phyloP scores from a whole-genome alignment of 2,329 filamentous ascomycete species.

The Ceratocystis huliohia region DNA sequence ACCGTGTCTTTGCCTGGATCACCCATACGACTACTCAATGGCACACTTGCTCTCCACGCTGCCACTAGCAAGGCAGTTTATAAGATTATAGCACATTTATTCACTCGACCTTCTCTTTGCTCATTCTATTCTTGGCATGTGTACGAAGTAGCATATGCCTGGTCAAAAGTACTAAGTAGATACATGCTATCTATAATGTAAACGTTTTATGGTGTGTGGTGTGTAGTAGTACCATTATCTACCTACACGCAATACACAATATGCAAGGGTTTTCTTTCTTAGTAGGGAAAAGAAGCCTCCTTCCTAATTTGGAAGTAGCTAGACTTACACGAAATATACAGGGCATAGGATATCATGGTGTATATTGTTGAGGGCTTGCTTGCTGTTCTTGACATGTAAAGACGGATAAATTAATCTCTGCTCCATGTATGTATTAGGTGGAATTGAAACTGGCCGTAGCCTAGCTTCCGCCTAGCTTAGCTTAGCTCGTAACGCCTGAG shows the following conservation, averaged over 20 bases:
- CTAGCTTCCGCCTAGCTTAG: neutral
- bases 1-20: neutral
- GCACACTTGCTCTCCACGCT: neutral
- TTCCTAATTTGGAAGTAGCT: neutral
- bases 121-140: neutral
- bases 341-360: neutral
- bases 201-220: no score
- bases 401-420: no score
- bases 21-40: neutral
- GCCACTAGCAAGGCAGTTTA: no score
- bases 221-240: neutral
- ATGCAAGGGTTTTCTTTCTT: neutral
- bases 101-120: no score
- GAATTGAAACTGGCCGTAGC: neutral
- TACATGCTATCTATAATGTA: neutral
- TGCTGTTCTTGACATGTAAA: no score
- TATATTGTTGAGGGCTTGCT: neutral
- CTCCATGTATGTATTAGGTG: neutral
- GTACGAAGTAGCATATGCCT: neutral
- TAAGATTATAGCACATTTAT: no score
- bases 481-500: neutral
- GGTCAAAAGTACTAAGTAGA: neutral
- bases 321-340: neutral
- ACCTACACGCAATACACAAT: neutral
- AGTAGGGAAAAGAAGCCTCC: neutral